Conservation (phyloP, 768 basidiomycete genomes). For the Lactarius trivialis region DNA sequence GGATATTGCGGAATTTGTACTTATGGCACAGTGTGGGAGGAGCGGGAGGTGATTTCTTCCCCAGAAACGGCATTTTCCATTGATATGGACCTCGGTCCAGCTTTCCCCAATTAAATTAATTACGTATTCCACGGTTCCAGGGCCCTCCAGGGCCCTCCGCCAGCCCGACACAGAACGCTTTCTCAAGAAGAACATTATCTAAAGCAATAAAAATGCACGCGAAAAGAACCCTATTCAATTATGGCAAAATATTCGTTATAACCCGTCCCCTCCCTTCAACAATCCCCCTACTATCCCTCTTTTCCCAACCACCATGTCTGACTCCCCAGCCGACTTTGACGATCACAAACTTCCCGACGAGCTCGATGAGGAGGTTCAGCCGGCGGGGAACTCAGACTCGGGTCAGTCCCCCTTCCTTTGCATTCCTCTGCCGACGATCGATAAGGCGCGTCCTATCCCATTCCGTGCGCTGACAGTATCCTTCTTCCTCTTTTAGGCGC, state of each 20-base stretch:
- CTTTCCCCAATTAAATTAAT: conserved; percentile 23
- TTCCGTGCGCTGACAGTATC: conserved; percentile 17
- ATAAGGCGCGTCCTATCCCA: conserved; percentile 24
- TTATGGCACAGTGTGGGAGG: conserved; percentile 18
- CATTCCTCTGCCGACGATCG: conserved; percentile 18
- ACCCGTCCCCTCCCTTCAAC: conserved; percentile 45
- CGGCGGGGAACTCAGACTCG: conserved; percentile 29
- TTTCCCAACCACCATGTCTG: conserved; percentile 45
- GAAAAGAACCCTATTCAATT: conserved; percentile 56
- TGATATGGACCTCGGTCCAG: conserved; percentile 18
- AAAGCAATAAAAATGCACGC: conserved; percentile 47
- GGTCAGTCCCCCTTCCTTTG: conserved; percentile 24
- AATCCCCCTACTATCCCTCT: conserved; percentile 29
- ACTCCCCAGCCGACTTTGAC: conserved; percentile 45
- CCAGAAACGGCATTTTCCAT: conserved; percentile 25
- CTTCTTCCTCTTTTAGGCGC: conserved; percentile 33
- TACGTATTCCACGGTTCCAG: conserved; percentile 26
- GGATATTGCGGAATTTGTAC: conserved; percentile 18
- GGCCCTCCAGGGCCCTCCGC: conserved; percentile 26
- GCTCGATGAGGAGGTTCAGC: conserved; percentile 45
- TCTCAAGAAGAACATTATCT: conserved; percentile 33
- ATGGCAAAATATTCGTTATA: conserved; percentile 48
- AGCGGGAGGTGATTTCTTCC: conserved; percentile 14
- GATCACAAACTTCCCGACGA: conserved; percentile 57
- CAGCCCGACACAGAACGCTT: conserved; percentile 22